Evolutionary conservation across 306 rosid genomes (phyloP), one percentile per base, ranked within the genome.

Genomic region (Ochetophila trinervis): DNA sequence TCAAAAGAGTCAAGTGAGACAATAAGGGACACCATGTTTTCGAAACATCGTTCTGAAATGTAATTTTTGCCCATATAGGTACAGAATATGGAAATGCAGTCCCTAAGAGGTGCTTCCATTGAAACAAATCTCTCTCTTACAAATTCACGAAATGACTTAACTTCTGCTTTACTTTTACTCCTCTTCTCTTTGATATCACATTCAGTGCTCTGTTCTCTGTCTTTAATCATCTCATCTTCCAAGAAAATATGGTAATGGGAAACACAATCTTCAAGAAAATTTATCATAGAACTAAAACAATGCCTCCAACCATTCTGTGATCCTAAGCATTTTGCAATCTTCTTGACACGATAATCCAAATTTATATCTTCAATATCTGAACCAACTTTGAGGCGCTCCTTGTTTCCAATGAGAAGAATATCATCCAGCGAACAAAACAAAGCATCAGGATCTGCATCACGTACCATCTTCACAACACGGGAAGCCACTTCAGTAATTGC

Each of bases 401-500:
- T n/a, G n/a, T n/a, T n/a, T n/a, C n/a, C 97, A 84, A 87, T 85
- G 14, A 90, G 57, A 21, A 90, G 59, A 19, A 90, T 36, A 36
- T 84, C 87, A 34, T 95, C 97, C 0, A 85, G 18, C 8, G 86
- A 37, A 77, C 57, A 80, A 19, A 66, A 67, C 22, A 68, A 51
- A 76, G 18, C 59, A 62, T 75, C 71, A 1, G 80, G 52, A 34
- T 69, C 61, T 14, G 58, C 24, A 48, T 68, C 81, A 66, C 50
- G 62, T 67, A 83, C 88, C 77, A 82, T 77, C 62, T 72, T 73
- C 68, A 88, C 54, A 48, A 87, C 77, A 20, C 82, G 76, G 0
- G 80, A 74, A 15, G 95, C 90, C 34, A 90, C 76, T 74, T 78
- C 92, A 30, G 74, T 79, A 40, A 90, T 78, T 21, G 97, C 90